Evolutionary conservation across 768 basidiomycete genomes (phyloP), one percentile per base, ranked within the genome.

Genomic region (Pulveroboletus sp.): DNA sequence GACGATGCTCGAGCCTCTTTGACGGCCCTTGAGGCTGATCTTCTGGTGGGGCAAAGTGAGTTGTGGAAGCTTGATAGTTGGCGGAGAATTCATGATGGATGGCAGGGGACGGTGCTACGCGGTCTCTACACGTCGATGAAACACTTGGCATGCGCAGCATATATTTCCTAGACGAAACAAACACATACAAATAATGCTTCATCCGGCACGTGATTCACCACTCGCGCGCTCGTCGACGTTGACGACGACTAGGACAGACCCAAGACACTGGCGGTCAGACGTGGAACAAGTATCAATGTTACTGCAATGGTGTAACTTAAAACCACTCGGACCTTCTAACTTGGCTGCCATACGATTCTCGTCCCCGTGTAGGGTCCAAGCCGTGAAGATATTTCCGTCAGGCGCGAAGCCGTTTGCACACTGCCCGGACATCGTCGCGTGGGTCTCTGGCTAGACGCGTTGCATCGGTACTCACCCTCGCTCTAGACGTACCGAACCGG

Each of bases 281-380:
- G 21, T 21, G 21, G 21, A 32, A 31, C 14, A 39, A 27, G 8
- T 11, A 35, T 49, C 42, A 11, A 77, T 76, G 74, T 75, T 91
- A 36, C 64, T 90, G 57, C 81, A 85, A 57, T 89, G 84, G 82
- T 81, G 77, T 40, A 80, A 77, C 26, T 67, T 91, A 47, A 67
- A 72, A 26, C 84, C 88, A 1, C 69, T 78, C 35, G 80, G 77
- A 8, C 71, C 76, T 2, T 79, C 78, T 5, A 73, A 75, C 49
- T 65, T 89, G 17, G 83, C 85, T 27, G 86, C 88, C 2, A 69
- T 90, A 33, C 78, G 87, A n/a, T 90, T 89, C 62, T 66, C 79
- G 0, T 74, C 75, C 0, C 82, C 86, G 0, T 79, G 89, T 17
- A 80, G 79, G 50, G 76, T 91, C n/a, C 75, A 79, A 2, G 79